Evolutionary conservation across 1,284 basidiomycete species (phyloP).

Genomic region (Melanopsichium pennsylvanicum): DNA sequence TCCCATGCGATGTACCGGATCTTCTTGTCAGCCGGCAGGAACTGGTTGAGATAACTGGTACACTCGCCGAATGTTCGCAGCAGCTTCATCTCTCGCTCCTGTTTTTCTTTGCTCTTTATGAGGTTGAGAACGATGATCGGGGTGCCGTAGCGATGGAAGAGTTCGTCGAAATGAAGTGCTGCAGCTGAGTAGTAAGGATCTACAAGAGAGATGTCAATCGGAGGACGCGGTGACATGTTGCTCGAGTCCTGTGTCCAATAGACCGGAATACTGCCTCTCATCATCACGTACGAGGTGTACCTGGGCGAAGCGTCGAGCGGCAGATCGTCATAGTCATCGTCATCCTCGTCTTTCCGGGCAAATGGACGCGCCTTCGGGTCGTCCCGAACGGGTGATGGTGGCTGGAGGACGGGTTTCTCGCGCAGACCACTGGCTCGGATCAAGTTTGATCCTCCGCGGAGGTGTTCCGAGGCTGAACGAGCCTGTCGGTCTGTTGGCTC

Average conservation of each 20-base stretch:
- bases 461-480: neutral
- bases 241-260: slow-evolving; percentile 95
- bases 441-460: slow-evolving; percentile 11
- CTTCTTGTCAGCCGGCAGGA: slow-evolving; percentile 78
- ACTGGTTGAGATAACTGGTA: slow-evolving; percentile 92
- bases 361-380: too few species aligned
- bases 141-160: slow-evolving; percentile 87
- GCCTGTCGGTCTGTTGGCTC: slow-evolving; percentile 15
- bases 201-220: slow-evolving; percentile 86
- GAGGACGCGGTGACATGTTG: slow-evolving; percentile 88
- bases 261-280: slow-evolving; percentile 92
- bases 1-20: slow-evolving; percentile 96
- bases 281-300: slow-evolving; percentile 95
- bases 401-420: slow-evolving; percentile 17
- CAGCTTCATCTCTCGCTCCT: slow-evolving; percentile 90
- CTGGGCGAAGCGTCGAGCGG: slow-evolving; percentile 70
- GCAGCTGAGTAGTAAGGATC: slow-evolving; percentile 96
- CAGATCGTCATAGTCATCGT: slow-evolving; percentile 26
- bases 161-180: slow-evolving; percentile 89
- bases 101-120: slow-evolving; percentile 73
- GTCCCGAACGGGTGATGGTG: neutral
- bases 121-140: slow-evolving; percentile 94
- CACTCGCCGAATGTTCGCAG: slow-evolving; percentile 91
- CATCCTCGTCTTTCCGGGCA: slow-evolving; percentile 4
- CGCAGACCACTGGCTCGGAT: slow-evolving; percentile 28